These are phyloP conservation scores for Penicillium canescens DNA, from an alignment of 495 filamentous ascomycete genomes.

Conservation along the genomic window DNA sequence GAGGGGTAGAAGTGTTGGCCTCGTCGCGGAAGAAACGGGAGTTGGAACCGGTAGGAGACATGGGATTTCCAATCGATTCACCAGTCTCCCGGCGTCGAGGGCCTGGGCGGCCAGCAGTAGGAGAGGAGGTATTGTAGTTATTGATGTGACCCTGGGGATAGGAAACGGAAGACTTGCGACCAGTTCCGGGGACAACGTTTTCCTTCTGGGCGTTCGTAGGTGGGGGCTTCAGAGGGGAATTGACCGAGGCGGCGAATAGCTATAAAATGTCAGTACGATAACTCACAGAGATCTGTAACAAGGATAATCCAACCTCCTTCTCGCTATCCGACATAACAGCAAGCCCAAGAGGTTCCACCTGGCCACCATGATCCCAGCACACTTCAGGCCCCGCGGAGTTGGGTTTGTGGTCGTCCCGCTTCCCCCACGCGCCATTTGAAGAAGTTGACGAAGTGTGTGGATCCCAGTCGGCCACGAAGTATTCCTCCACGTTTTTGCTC, in stretches of 20 bases:
- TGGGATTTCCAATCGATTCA: constrained; percentile 65
- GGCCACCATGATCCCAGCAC: constrained; percentile 85
- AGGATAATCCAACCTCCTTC: constrained; percentile 61
- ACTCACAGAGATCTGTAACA: constrained; percentile 10
- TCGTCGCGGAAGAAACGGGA: constrained; percentile 62
- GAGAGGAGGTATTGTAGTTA: constrained; percentile 51
- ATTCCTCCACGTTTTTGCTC: constrained; percentile 63
- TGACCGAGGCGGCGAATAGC: constrained; percentile 83
- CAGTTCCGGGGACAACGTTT: constrained; percentile 51
- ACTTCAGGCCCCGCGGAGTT: constrained; percentile 68
- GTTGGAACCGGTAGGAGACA: constrained; percentile 53
- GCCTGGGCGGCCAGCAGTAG: constrained; percentile 66
- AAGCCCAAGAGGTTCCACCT: constrained; percentile 69
- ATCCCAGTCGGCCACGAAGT: constrained; percentile 76
- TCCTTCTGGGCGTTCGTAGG: constrained; percentile 72
- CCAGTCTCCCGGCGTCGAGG: constrained; percentile 83
- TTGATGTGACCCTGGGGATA: constrained; percentile 50
- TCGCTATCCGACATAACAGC: constrained; percentile 80
- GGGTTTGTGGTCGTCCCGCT: constrained; percentile 66
- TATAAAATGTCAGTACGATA: constrained; percentile 33
- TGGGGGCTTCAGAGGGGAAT: constrained; percentile 87
- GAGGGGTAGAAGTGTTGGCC: constrained; percentile 57
- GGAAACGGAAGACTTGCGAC: constrained; percentile 77
- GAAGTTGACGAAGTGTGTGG: constrained; percentile 65
- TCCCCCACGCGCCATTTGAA: constrained; percentile 71